phyloP scores from a whole-genome alignment of 208 protist species.

The Acanthamoeba royreba region DNA sequence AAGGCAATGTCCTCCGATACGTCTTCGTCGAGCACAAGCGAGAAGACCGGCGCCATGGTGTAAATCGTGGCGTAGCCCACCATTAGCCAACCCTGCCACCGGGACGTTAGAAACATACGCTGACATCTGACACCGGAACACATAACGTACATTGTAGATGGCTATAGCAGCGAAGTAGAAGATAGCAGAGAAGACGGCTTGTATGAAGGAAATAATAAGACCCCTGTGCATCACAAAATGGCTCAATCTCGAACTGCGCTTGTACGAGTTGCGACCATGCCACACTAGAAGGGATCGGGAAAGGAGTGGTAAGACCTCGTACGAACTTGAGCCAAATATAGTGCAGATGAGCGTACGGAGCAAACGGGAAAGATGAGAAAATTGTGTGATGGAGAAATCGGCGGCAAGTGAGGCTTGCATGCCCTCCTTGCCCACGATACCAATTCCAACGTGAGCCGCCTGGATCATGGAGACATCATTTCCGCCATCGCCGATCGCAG shows the following conservation, averaged over 20 bases:
- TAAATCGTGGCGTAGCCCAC: conserved; percentile 95
- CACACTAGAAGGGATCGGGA: too few species aligned
- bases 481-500: conserved; percentile 97
- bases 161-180: conserved; percentile 96
- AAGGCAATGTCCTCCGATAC: conserved; percentile 89
- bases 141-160: conserved; percentile 86
- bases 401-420: conserved; percentile 96
- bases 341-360: too few species aligned
- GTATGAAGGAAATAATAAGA: conserved; percentile 97
- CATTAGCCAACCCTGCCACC: conserved; percentile 64
- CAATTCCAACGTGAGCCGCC: conserved; percentile 94
- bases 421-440: conserved; percentile 97
- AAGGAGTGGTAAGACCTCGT: too few species aligned
- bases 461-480: conserved; percentile 98
- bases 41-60: conserved; percentile 96
- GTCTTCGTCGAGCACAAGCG: conserved; percentile 96
- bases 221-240: conserved; percentile 98
- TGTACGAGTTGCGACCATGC: conserved; percentile 90
- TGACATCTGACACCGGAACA: background rate
- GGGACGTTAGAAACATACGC: background rate
- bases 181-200: conserved; percentile 95
- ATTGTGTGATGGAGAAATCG: conserved; percentile 97
- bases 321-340: too few species aligned
- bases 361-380: conserved; percentile 87
- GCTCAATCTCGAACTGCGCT: conserved; percentile 87